These are phyloP conservation scores for Spongospora subterranea DNA, from an alignment of 208 protist genomes.

Conservation along the genomic window DNA sequence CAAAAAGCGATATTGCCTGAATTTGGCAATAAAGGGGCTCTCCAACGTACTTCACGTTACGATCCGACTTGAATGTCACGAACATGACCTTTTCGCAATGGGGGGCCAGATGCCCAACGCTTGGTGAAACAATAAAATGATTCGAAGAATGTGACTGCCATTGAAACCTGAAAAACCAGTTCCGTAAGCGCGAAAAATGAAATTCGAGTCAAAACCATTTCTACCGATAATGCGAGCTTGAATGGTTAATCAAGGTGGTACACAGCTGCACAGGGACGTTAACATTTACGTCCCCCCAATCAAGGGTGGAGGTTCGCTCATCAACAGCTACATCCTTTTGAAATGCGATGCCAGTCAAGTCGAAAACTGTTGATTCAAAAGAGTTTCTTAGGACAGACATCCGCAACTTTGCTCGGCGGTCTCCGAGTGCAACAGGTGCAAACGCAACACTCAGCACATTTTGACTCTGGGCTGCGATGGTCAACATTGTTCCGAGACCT, in stretches of 20 bases:
- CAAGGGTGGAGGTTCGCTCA: slow-evolving; percentile 21
- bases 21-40: not conserved
- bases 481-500: slow-evolving; percentile 18
- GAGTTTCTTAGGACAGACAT: slow-evolving; percentile 86
- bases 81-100: slow-evolving; percentile 66
- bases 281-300: not conserved
- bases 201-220: too few species aligned
- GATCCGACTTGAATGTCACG: slow-evolving; percentile 65
- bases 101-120: slow-evolving; percentile 73
- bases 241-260: too few species aligned
- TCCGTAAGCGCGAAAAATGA: too few species aligned
- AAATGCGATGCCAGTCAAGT: slow-evolving; percentile 83
- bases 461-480: slow-evolving; percentile 57
- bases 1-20: not conserved
- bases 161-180: too few species aligned
- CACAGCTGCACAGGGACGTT: not conserved
- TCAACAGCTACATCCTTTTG: slow-evolving; percentile 85
- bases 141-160: too few species aligned
- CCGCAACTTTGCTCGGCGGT: slow-evolving; percentile 67
- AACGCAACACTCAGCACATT: slow-evolving; percentile 67
- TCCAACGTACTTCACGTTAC: too few species aligned
- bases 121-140: slow-evolving; percentile 73
- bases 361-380: slow-evolving; percentile 87
- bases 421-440: slow-evolving; percentile 60
- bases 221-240: too few species aligned